Conservation (phyloP, 257 asterid species). For the Verbascum thapsus region DNA sequence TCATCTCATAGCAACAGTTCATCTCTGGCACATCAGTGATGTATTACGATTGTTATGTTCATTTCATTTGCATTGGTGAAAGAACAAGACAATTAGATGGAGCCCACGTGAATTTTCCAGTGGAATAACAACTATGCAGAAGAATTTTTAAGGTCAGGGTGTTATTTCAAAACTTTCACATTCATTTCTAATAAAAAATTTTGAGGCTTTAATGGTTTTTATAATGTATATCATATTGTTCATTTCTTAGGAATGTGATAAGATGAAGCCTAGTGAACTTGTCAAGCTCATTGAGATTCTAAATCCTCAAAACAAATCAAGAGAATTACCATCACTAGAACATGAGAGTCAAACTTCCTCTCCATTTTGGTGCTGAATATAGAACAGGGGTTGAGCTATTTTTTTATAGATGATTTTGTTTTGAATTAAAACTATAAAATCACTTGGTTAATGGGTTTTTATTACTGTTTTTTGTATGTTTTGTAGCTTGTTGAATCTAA, state of each 20-base stretch:
- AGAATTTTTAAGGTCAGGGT: too few species aligned
- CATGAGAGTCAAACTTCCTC: constrained; percentile 89
- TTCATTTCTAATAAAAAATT: background rate
- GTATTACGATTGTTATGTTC: constrained; percentile 81
- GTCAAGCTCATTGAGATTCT: constrained; percentile 74
- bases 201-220: background rate
- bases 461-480: too few species aligned
- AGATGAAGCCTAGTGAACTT: constrained; percentile 74
- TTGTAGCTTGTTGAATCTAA: too few species aligned
- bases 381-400: too few species aligned
- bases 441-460: too few species aligned
- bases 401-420: too few species aligned
- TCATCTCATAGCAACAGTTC: too few species aligned
- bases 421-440: too few species aligned
- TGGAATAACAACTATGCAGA: constrained; percentile 77
- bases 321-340: constrained; percentile 77
- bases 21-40: too few species aligned
- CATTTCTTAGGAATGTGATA: constrained; percentile 63
- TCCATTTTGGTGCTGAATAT: too few species aligned
- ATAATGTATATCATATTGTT: background rate
- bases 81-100: constrained; percentile 82
- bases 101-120: constrained; percentile 80
- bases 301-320: constrained; percentile 72
- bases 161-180: background rate
- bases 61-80: constrained; percentile 78